Evolutionary conservation across 106 monocot genomes (phyloP), one percentile per base, ranked within the genome.

Genomic region (Dendrobium nobile): DNA sequence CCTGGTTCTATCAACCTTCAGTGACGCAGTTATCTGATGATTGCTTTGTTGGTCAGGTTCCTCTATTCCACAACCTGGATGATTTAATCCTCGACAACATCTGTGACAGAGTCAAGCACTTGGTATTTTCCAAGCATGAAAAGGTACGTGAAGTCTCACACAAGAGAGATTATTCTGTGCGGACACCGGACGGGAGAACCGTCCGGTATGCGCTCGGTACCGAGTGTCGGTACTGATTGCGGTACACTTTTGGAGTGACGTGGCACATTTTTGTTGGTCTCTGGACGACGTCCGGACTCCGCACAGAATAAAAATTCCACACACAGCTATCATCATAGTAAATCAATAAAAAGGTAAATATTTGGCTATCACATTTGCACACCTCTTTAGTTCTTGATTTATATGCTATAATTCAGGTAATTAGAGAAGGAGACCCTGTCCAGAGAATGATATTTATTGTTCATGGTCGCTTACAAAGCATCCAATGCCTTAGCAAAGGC

Each of bases 81-180:
- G 94, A 96, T 56, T 88, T 96, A 5, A 92, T 96, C 73, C 90
- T 96, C 1, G 96, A 94, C 85, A 96, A 94, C 68, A 94, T 96
- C 4, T 96, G 96, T 40, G 96, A 94, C 82, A 84, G 92, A 81
- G 90, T 92, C 11, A 86, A 85, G 67, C 93, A 85, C 16, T 80
- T 94, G 4, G 94, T 94, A 61, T 96, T 92, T 89, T 96, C 94
- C 79, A 94, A 88, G 76, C 86, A 84, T 11, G 96, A 96, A 80
- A 94, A 96, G 92, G 95, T 91, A 89, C 27, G 41, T 51, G 10
- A 20, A 76, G 2, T 4, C 26, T 74, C 42, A 17, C 51, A 51
- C 51, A 51, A 16, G 31, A 31, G 31, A 31, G 31, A 31, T 31
- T 31, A 31, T 31, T 31, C 1, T 31, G 31, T 31, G 31, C 31